Evolutionary conservation across 805 yeast genomes (phyloP), one percentile per base, ranked within the genome.

Genomic region (Jamesozyma lodderae): DNA sequence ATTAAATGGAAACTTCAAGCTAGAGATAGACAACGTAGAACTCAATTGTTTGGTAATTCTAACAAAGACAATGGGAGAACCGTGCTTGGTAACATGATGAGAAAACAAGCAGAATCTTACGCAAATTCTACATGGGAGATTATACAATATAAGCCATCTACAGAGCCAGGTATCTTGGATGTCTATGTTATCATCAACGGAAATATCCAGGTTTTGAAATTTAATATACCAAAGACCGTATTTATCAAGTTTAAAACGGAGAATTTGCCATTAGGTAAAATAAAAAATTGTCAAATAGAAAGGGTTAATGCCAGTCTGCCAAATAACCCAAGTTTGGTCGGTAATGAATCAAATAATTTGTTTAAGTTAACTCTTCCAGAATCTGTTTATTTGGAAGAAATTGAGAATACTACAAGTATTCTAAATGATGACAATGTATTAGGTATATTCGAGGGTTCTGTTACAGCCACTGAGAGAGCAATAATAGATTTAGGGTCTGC

Each of bases 71-170:
- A 78, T 2, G 73, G 69, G 41, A 66, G 84, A 46, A 68, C 79
- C 13, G 61, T 74, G 4, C 78, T 90, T 31, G 81, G 87, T 7
- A 72, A 72, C 16, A 70, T 87, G 67, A 66, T 87, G 31, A 72
- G 82, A 36, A 72, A 73, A 36, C 92, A 83, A 50, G 94, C 94
- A 0, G 95, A 81, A 53, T 72, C 69, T 29, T 77, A 81, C 50
- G 81, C 85, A 8, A 79, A 79, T 6, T 69, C 84, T 0, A 73
- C 78, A 23, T 92, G 99, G 99, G 86, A 87, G 44, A 69, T 92
- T 26, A 59, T 92, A 25, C 87, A 86, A 48, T 77, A 84, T 51
- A 73, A 73, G 42, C 50, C 60, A 8, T 78, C 79, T 30, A 66
- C 68, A 1, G 58, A 49, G 29, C 81, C 85, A 0, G 97, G 96